Base-by-base conservation (phyloP, 2,329 filamentous ascomycete species). In the Graphium sp. region DNA sequence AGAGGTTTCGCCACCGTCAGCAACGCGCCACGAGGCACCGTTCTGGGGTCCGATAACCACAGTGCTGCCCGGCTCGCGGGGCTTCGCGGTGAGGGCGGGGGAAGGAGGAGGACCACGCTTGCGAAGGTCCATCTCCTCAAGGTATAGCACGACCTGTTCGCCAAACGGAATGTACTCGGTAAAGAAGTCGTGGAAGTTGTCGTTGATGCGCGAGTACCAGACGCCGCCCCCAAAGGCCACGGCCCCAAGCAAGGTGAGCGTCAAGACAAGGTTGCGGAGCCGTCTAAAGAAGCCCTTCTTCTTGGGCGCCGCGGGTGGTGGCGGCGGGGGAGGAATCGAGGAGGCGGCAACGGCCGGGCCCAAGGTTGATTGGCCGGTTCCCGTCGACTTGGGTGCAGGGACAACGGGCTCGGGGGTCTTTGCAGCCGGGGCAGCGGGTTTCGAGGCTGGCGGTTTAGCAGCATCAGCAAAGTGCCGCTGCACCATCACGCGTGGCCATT, bases 171-270 rank as follows among this genome's bases (percentile, higher is more conserved):
- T 58, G 52, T 87, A 98, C 56, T 94, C 85, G 43, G 85, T 95
- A 58, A 98, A 98, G 62, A 94, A 89, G 54, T 98, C 89, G 56
- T 98, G 87, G 67, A 95, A 98, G 56, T 83, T 93, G 61, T 98
- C 89, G 47, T 78, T 92, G 53, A 89, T 67, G 38, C 92, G 73
- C 31, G 89, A 87, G 53, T 92, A 89, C 63, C 80, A 93, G 31
- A 94, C 75, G 40, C 87, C 84, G 38, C 84, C 84, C 32, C 69
- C 80, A 44, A 93, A 98, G 22, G 78, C 74, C 24, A 91, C 53
- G 5, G 72, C 71, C 16, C 79, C 74, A 17, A 94, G 66, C 24
- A 93, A 54, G 36, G 85, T 57, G 27, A 94, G 54, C 31, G 79
- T 80, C 39, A 85, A 56, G 33, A 94, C 56, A 47, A 84, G 76